Evolutionary conservation across 2,329 filamentous ascomycete genomes (phyloP).

Genomic region (Cladosporium cucumerinum): DNA sequence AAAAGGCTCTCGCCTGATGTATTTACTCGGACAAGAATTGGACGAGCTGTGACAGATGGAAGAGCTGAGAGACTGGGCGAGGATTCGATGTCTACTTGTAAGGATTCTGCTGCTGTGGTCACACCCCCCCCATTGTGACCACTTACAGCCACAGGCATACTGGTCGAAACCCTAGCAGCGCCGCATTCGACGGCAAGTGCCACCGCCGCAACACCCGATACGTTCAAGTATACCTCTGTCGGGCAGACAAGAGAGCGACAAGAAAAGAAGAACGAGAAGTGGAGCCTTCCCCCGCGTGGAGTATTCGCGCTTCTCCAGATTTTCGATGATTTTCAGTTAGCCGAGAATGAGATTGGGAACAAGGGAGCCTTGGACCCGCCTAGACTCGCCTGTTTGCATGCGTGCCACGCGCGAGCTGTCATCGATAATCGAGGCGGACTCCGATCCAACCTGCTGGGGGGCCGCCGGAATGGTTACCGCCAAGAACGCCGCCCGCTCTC

Average conservation of each 20-base stretch:
- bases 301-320: not conserved
- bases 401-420: not conserved
- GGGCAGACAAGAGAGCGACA: not conserved
- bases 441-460: not conserved
- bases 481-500: constrained; percentile 4
- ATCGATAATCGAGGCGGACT: constrained; percentile 9
- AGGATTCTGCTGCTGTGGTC: not conserved
- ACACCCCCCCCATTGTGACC: constrained; percentile 6
- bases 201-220: constrained; percentile 5
- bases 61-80: not conserved
- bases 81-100: constrained; percentile 11
- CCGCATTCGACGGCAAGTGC: constrained; percentile 13
- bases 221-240: not conserved
- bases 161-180: constrained; percentile 4
- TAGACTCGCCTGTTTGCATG: constrained; percentile 5
- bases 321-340: not conserved
- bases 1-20: not conserved
- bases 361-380: constrained; percentile 2
- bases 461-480: not conserved
- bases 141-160: not conserved
- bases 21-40: not conserved
- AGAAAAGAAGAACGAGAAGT: not conserved
- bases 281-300: not conserved
- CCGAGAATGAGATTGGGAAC: not conserved
- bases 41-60: not conserved